A percentile compares a stretch with the other conserved stretches of the same genome.
These are phyloP conservation scores for Histomonas meleagridis DNA, from an alignment of 208 protist species.

Conservation along the genomic window DNA sequence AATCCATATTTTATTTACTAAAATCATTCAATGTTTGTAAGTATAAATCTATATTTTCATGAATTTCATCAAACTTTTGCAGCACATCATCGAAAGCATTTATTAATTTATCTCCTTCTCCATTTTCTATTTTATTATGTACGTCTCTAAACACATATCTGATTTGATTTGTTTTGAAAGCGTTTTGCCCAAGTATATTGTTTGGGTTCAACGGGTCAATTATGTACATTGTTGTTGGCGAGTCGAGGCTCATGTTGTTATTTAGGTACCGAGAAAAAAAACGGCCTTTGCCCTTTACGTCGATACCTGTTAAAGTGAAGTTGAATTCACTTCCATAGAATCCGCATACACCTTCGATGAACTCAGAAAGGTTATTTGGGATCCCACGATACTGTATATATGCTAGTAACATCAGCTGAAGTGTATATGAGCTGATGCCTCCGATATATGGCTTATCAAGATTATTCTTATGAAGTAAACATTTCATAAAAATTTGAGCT, in stretches of 20 bases:
- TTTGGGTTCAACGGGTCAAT: background rate
- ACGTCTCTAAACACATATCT: background rate
- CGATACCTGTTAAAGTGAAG: slow-evolving; percentile 12
- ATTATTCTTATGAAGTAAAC: background rate
- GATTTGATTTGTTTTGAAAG: slow-evolving; percentile 28
- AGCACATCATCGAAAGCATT: background rate
- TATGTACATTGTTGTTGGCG: background rate
- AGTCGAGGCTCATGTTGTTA: background rate
- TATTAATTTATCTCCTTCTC: background rate
- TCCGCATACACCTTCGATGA: background rate
- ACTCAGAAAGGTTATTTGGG: background rate
- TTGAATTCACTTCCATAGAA: slow-evolving; percentile 32
- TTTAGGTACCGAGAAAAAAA: background rate
- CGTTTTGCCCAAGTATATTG: background rate
- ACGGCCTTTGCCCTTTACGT: background rate
- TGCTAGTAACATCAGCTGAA: slow-evolving; percentile 3
- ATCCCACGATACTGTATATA: background rate
- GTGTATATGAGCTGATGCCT: background rate
- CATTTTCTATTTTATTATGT: background rate
- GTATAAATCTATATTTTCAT: background rate
- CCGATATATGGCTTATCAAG: background rate
- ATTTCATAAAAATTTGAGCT: slow-evolving; percentile 2
- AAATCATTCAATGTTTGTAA: too few relatives aligned
- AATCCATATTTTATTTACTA: too few relatives aligned
- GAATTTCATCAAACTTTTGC: background rate